Evolutionary conservation across 305 asterid genomes (phyloP), one percentile per base, ranked within the genome.

Genomic region (Petunia hybrid): DNA sequence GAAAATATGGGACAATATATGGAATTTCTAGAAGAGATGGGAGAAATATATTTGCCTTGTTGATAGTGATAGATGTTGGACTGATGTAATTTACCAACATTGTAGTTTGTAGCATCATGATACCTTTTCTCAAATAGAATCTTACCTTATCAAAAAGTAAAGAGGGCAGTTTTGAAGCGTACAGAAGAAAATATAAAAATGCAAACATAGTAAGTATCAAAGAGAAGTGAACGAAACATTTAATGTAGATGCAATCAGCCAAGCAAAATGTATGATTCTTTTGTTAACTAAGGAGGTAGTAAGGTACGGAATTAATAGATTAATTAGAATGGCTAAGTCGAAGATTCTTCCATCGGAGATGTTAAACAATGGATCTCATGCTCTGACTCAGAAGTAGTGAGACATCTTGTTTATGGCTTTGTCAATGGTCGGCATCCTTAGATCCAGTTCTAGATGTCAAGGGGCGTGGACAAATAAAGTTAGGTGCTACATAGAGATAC

Each of bases 401-500:
- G 36, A 73, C 64, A 36, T 53, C 8, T 36, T 71, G 31, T 73
- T 13, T 31, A 74, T 74, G 35, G 45, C 36, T 39, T 8, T 53
- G 38, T 53, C 14, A 7, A 55, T 53, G 48, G 46, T 53, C 59
- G 53, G 48, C 79, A 74, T 74, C 48, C 79, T 51, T 74, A 55
- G 59, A n/a, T 74, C 65, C 79, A 53, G 64, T 38, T 74, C 4
- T 13, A 74, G 48, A 74, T 53, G 63, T 73, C 13, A 48, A 73
- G 1, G 45, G 16, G 45, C 62, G 36, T 73, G 78, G 64, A 74
- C 8, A 74, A 74, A 53, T 74, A 38, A 36, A 74, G 39, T 39
- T 12, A 53, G 65, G 39, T 74, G 48, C 63, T 35, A 73, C 63
- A 74, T 74, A 38, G 36, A 74, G 79, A 38, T 48, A 53, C 79